Evolutionary conservation across 148 eudicot genomes (phyloP), one percentile per base, ranked within the genome.

Genomic region (Bassia scoparia): DNA sequence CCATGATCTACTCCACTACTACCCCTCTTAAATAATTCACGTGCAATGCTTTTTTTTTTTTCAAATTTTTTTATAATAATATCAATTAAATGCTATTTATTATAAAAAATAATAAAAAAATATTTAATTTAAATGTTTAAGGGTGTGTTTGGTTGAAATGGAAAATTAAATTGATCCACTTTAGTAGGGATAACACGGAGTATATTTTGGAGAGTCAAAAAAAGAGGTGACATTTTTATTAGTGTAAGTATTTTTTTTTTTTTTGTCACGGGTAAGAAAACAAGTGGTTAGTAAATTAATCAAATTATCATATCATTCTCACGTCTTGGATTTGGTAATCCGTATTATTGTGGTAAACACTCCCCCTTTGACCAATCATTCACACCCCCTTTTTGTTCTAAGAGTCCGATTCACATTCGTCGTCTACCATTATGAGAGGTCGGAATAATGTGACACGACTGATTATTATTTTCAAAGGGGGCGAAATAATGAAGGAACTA

Each of bases 171-270:
- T 37, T 60, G 73, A 61, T 59, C 76, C 61, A 61, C 79, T 68
- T 59, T 68, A 55, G 24, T 10, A 59, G 67, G 26, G 55, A 20
- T 9, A 64, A 53, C 77, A 79, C 78, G 78, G 78, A 38, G 70
- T 30, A 52, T 68, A 61, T 68, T 30, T 78, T 68, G 72, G 52
- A 26, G 54, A 68, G 81, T 78, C 74, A 73, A 73, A 75, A 78
- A 73, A 66, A 14, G 61, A 49, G 52, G 24, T 52, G n/a, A 48
- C 58, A 29, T 37, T 37, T 61, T 33, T 49, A 49, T n/a, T n/a
- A n/a, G n/a, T n/a, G n/a, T n/a, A n/a, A n/a, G n/a, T n/a, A 17
- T 17, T 30, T 13, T 17, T 34, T 8, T 53, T 71, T 29, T 43
- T 48, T 65, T 27, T 33, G 61, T 63, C 69, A 73, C 50, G 69